Evolutionary conservation across 768 basidiomycete genomes (phyloP), one percentile per base, ranked within the genome.

Genomic region (Macrolepiota dolichaula): DNA sequence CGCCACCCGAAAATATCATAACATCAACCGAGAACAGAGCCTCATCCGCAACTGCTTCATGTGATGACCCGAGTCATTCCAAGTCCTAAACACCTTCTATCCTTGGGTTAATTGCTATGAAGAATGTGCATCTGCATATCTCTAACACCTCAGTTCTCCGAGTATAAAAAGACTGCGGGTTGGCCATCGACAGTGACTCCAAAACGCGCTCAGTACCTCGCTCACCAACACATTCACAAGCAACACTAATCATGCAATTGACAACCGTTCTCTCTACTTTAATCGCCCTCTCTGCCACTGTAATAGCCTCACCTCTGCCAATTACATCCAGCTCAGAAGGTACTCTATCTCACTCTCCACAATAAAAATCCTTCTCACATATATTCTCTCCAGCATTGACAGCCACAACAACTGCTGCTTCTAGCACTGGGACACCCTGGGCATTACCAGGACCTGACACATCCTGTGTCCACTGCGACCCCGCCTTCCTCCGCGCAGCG

Each of bases 401-500:
- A 12, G 38, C n/a, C 13, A 54, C 37, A 9, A 24, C 52, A 25
- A 15, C 52, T n/a, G n/a, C 42, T 7, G 19, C 42, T 6, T 17
- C 42, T 1, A 44, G n/a, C 19, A 1, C n/a, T n/a, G 19, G 42
- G 22, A 4, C 52, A 22, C 52, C 35, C 4, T 54, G 52, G 52
- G 52, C 52, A 13, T 36, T 54, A 6, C 52, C 52, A 4, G 29
- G 3, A 7, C 29, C 29, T 32, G 36, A 19, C 3, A 27, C 19
- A 11, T 12, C 52, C 52, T 25, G 52, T 10, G 36, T 54, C 12
- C 52, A 54, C 9, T 54, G 52, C 15, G 52, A 54, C 52, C 52
- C 52, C n/a, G 52, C 52, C 5, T 54, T 54, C 36, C 52, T 54
- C 15, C 52, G 52, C 7, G 52, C 52, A 37, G 52, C 52, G 12